Base-by-base conservation (phyloP, 2,329 filamentous ascomycete genomes). In the Colletotrichum noveboracense region DNA sequence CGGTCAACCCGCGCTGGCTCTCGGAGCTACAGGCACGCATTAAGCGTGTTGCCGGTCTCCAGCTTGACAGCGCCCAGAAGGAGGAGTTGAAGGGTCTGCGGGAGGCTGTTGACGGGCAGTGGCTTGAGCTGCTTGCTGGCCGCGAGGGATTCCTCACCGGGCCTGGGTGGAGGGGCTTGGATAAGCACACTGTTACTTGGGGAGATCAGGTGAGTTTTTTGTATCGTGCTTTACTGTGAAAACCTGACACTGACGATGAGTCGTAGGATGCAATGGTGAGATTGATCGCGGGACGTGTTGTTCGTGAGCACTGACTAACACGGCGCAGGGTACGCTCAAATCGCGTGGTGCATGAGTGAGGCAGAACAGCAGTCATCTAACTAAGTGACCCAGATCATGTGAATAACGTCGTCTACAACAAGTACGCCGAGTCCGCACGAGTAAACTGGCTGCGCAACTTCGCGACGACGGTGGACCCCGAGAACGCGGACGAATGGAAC, bases 351-450 rank as follows among this genome's bases (percentile, higher is more conserved):
- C 43, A 66, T 77, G 5, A 32, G 1, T 77, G 5, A 32, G 1
- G 62, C 72, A 66, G 70, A 48, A 18, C 1, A n/a, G 4, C 16
- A 7, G 55, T 18, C 55, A 24, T 70, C 55, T 73, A 64, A 61
- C 64, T 62, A 56, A 58, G 30, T 1, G n/a, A 66, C 32, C 10
- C 38, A 84, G 82, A 81, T 9, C 95, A 98, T 83, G 94, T 98
- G 65, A 98, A 98, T 83, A 98, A 98, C 80, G 93, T 96, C 77
- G 91, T 91, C 78, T 98, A 98, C 84, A 93, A 94, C 79, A 91
- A 94, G 76, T 98, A 95, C 83, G 95, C 95, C 43, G 96, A 98
- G 83, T 93, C 93, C 7, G 93, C 93, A 6, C 91, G 96, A 43
- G 91, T 96, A 36, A 95, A 96, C 80, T 98, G 94, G 93, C 89